These are phyloP conservation scores for Linnemannia schmuckeri DNA, from an alignment of 192 early-diverging fungal genomes.

Conservation along the genomic window DNA sequence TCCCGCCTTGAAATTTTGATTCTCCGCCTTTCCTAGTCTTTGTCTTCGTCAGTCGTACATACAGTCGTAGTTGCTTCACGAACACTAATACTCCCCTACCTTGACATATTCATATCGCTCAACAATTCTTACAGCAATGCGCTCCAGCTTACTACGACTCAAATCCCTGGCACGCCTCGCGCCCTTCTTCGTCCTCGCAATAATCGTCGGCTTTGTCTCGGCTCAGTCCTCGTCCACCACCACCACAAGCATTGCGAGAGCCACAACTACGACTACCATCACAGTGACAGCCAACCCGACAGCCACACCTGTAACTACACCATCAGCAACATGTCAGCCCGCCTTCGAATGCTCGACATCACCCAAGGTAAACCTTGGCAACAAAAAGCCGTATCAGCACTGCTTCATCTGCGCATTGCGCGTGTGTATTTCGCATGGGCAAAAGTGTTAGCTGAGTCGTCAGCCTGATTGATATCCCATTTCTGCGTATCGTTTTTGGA, in stretches of 20 bases:
- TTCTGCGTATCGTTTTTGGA: neutral
- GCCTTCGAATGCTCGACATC: slow-evolving; percentile 37
- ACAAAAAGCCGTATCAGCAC: neutral
- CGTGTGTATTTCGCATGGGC: no score
- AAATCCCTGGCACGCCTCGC: neutral
- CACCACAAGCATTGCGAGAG: neutral
- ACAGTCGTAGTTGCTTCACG: no score
- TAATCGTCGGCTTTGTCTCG: neutral
- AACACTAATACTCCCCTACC: neutral
- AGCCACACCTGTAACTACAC: neutral
- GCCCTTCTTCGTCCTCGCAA: neutral
- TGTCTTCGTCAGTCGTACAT: no score
- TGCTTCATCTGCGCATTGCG: neutral
- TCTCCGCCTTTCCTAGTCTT: no score
- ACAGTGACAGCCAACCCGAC: slow-evolving; percentile 6
- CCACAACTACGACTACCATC: neutral
- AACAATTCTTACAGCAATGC: neutral
- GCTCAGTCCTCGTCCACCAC: slow-evolving; percentile 18
- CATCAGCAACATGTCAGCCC: slow-evolving; percentile 17
- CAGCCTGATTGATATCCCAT: neutral
- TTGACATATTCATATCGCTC: neutral
- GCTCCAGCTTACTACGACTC: neutral
- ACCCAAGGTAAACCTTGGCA: slow-evolving; percentile 29
- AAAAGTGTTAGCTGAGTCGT: no score
- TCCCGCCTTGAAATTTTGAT: no score